Evolutionary conservation across 2,329 filamentous ascomycete species (phyloP), one percentile per base, ranked within the genome.

Genomic region (Didymellaceae sp.): DNA sequence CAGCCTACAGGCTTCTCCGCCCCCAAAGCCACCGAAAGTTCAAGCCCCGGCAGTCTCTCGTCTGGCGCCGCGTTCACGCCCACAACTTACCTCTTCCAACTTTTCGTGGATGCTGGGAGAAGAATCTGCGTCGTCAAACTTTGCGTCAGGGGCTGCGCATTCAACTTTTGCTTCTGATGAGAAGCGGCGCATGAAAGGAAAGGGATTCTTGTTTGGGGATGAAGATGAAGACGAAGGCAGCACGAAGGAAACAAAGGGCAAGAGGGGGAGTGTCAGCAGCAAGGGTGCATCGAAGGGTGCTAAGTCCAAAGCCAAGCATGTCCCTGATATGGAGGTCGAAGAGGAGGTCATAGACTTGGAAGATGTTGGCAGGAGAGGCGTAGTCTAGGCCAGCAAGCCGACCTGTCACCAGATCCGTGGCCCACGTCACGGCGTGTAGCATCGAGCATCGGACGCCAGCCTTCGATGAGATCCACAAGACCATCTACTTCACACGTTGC

Each of bases 31-130:
- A 9, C 46, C 53, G 16, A 30, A 58, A 25, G 38, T 52, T 11
- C 46, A 52, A 35, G 50, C 58, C 5, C 46, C 60, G 21, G 45
- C 54, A n/a, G 46, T 59, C 8, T 53, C 58, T 3, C 60, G 74
- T 69, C 57, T 71, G 14, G 65, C 63, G 6, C 63, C 34, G 74
- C 82, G 63, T n/a, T 58, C 84, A 16, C 80, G 86, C 17, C 88
- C 87, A 3, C 84, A 81, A 0, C 78, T 91, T 25, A 86, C 87
- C 1, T 87, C 89, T 58, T 90, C 88, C 6, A 88, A 86, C 4
- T 91, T 90, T 69, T 86, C 88, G 1, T 91, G 87, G 86, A 91
- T 91, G 87, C 78, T 91, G 4, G 70, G 69, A 13, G 66, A 72
- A 28, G 72, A 72, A n/a, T 66, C 65, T 7, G 58, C 58, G 14